These are phyloP conservation scores for Atractiella rhizophila DNA, from an alignment of 768 basidiomycete species.

Conservation along the genomic window DNA sequence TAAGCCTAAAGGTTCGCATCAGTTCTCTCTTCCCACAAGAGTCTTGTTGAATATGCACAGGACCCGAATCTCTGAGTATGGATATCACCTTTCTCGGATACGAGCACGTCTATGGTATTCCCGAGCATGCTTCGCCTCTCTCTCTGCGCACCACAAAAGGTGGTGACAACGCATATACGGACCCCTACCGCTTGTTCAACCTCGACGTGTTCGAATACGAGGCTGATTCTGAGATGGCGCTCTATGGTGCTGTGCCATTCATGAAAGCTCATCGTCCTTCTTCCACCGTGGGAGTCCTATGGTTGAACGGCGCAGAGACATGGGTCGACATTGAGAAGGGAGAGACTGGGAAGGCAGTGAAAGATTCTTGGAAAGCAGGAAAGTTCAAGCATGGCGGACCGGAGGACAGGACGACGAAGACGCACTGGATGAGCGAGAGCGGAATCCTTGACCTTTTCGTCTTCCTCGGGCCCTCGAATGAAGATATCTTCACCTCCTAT, in stretches of 20 bases:
- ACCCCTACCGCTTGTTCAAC: slow-evolving; percentile 88
- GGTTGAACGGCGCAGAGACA: slow-evolving; percentile 66
- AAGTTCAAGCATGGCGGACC: background rate
- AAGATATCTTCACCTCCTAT: slow-evolving; percentile 64
- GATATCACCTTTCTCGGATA: slow-evolving; percentile 86
- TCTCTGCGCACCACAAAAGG: slow-evolving; percentile 71
- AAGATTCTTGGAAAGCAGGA: slow-evolving; percentile 17
- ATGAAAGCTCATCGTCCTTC: slow-evolving; percentile 75
- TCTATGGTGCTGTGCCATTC: slow-evolving; percentile 7
- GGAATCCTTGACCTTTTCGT: slow-evolving; percentile 87
- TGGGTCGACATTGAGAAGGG: slow-evolving; percentile 75
- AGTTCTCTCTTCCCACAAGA: background rate
- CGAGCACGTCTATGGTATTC: slow-evolving; percentile 77
- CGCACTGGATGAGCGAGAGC: slow-evolving; percentile 95
- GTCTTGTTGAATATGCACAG: slow-evolving; percentile 24
- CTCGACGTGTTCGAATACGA: slow-evolving; percentile 90
- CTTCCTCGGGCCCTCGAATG: slow-evolving; percentile 66
- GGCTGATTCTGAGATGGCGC: slow-evolving; percentile 27
- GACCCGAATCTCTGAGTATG: slow-evolving; percentile 75
- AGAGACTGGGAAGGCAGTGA: slow-evolving; percentile 20
- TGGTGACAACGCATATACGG: slow-evolving; percentile 45
- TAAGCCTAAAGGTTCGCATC: slow-evolving; percentile 73
- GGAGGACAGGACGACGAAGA: slow-evolving; percentile 33
- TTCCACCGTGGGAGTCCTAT: slow-evolving; percentile 73
- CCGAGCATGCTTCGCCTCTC: slow-evolving; percentile 76